These are phyloP conservation scores for Byssothecium circinans DNA, from an alignment of 2,329 filamentous ascomycete species.

Conservation along the genomic window DNA sequence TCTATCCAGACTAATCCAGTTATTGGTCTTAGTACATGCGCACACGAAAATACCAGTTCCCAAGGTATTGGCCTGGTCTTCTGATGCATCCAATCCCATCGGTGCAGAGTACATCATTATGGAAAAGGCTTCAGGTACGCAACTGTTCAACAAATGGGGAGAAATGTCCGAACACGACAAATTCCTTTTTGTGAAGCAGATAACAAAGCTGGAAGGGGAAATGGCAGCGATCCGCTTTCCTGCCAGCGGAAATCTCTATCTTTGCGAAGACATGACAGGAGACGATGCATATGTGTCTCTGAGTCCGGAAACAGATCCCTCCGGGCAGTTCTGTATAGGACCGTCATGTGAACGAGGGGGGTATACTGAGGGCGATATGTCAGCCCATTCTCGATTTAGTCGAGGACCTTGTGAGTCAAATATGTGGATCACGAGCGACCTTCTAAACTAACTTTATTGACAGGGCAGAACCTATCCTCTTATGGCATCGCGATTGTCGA, in stretches of 20 bases:
- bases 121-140: slow-evolving; percentile 33
- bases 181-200: slow-evolving; percentile 28
- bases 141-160: slow-evolving; percentile 35
- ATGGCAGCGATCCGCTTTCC: slow-evolving; percentile 26
- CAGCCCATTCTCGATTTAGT: slow-evolving; percentile 7
- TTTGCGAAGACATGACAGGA: slow-evolving; percentile 13
- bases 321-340: slow-evolving; percentile 20
- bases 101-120: slow-evolving; percentile 43
- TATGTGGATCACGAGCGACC: neutral
- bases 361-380: slow-evolving; percentile 5
- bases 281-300: slow-evolving; percentile 9
- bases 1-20: neutral
- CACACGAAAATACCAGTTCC: slow-evolving; percentile 28
- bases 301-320: slow-evolving; percentile 9
- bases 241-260: too few species aligned
- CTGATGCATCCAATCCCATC: slow-evolving; percentile 30
- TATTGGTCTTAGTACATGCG: slow-evolving; percentile 12
- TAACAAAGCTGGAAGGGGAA: slow-evolving; percentile 27
- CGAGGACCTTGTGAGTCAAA: slow-evolving; percentile 21
- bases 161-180: slow-evolving; percentile 25
- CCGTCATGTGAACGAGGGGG: slow-evolving; percentile 20
- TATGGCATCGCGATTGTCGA: slow-evolving; percentile 22
- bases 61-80: slow-evolving; percentile 31
- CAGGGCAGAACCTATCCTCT: slow-evolving; percentile 22
- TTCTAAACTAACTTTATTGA: slow-evolving; percentile 9